Evolutionary conservation across 2,329 filamentous ascomycete genomes (phyloP).

Genomic region (Colletotrichum godetiae): DNA sequence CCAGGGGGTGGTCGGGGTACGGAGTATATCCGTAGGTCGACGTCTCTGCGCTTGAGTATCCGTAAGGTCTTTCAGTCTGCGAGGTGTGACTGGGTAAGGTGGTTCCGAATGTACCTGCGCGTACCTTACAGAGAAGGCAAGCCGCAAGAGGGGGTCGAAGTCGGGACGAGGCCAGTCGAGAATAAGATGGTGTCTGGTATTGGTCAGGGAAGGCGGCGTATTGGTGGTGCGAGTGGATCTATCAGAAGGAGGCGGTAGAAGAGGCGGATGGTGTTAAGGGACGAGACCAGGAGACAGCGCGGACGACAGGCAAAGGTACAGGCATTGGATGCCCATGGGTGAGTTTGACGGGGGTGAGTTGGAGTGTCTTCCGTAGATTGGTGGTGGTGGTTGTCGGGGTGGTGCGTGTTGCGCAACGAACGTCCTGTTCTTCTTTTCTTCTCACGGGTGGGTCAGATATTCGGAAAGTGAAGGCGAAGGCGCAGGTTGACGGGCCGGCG

Average conservation of each 20-base stretch:
- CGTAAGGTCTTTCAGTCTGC: neutral
- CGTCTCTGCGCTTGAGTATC: neutral
- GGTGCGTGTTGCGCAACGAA: neutral
- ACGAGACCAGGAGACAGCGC: neutral
- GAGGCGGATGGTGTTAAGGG: constrained; percentile 1
- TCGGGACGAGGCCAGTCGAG: neutral
- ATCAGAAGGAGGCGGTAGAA: constrained; percentile 20
- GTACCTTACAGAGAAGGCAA: constrained; percentile 13
- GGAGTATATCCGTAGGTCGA: neutral
- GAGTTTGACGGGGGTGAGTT: constrained; percentile 14
- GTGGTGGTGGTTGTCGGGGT: neutral
- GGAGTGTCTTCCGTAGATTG: neutral
- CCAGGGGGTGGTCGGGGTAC: constrained; percentile 26
- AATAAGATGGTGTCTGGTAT: constrained; percentile 7
- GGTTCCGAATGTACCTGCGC: neutral
- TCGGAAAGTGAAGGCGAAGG: constrained; percentile 6
- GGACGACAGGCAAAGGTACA: neutral
- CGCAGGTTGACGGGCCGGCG: constrained; percentile 23
- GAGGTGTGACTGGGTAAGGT: neutral
- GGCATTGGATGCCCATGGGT: constrained; percentile 3
- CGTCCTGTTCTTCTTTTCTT: neutral
- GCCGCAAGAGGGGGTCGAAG: neutral
- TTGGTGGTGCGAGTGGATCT: constrained; percentile 32
- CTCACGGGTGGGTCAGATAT: neutral
- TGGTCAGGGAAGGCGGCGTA: constrained; percentile 30